Conservation (phyloP, 1,284 basidiomycete genomes). For the Mycosarcoma maydis region DNA sequence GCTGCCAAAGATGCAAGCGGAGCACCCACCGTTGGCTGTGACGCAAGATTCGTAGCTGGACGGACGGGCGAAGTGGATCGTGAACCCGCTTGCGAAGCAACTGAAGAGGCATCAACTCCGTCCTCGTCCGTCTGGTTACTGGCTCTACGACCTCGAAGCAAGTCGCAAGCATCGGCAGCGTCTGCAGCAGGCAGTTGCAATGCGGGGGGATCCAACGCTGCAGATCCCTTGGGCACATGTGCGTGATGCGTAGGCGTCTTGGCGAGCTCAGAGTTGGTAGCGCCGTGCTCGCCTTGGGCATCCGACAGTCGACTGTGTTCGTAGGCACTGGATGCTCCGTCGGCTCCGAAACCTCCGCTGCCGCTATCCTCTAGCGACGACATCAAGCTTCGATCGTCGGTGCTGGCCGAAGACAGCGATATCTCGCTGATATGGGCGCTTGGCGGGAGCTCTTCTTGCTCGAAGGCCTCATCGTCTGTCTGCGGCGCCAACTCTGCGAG, state of each 20-base stretch:
- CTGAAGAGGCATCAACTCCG: constrained; percentile 54
- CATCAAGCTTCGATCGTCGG: constrained; percentile 28
- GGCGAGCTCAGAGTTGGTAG: constrained; percentile 43
- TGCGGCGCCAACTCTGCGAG: constrained; percentile 67
- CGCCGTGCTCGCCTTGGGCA: constrained; percentile 14
- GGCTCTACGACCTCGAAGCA: constrained; percentile 24
- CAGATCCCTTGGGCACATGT: constrained; percentile 31
- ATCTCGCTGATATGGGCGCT: constrained; percentile 38
- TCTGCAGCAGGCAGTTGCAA: constrained; percentile 43
- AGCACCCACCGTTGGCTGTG: constrained; percentile 12
- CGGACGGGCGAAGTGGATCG: constrained; percentile 54
- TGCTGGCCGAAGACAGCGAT: constrained; percentile 37
- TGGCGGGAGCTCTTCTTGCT: constrained; percentile 42
- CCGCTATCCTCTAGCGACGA: constrained; percentile 33
- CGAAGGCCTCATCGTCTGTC: constrained; percentile 40
- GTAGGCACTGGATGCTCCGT: constrained; percentile 26
- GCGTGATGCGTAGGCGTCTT: constrained; percentile 57
- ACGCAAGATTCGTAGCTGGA: constrained; percentile 6
- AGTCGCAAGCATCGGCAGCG: constrained; percentile 9
- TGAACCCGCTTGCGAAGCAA: constrained; percentile 64
- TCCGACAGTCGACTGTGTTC: constrained; percentile 23
- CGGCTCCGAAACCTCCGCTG: constrained; percentile 22
- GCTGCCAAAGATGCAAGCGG: constrained; percentile 19
- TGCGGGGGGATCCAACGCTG: constrained; percentile 41
- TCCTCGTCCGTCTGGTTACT: constrained; percentile 42